phyloP scores from a whole-genome alignment of 768 basidiomycete species.

The Russula lepida region DNA sequence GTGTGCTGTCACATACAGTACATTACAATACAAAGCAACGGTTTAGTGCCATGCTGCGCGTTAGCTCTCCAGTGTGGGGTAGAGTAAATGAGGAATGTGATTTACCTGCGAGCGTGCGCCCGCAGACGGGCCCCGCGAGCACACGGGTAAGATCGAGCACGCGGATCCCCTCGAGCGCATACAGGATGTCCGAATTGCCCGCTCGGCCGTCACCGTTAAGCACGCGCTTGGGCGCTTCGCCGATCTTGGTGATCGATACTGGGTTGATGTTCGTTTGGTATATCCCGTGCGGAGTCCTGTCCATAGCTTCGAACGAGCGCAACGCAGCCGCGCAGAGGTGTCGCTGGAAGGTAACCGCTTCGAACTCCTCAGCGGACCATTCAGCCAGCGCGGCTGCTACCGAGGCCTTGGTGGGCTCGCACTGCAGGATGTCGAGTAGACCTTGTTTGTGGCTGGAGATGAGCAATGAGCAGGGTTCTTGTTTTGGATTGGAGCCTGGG shows the following conservation, averaged over 20 bases:
- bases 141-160: conserved; percentile 55
- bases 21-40: no score
- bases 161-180: conserved; percentile 42
- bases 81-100: background rate
- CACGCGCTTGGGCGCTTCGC: conserved; percentile 36
- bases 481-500: background rate
- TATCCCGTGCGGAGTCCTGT: conserved; percentile 39
- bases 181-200: background rate
- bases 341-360: conserved; percentile 8
- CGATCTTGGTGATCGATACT: conserved; percentile 38
- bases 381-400: conserved; percentile 9
- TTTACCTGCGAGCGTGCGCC: conserved; percentile 48
- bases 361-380: conserved; percentile 19
- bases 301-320: conserved; percentile 44
- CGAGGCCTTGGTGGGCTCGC: conserved; percentile 11
- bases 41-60: background rate
- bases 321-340: conserved; percentile 23
- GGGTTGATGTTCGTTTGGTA: conserved; percentile 35
- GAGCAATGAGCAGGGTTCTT: no score
- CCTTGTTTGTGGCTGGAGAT: conserved; percentile 17
- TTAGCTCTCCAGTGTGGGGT: background rate
- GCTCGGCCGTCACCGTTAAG: conserved; percentile 5
- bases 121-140: conserved; percentile 49
- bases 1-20: conserved; percentile 32
- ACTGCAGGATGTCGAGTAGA: conserved; percentile 18